Base-by-base conservation (phyloP, 1,139 yeast species). In the Blastobotrys petasosporus region DNA sequence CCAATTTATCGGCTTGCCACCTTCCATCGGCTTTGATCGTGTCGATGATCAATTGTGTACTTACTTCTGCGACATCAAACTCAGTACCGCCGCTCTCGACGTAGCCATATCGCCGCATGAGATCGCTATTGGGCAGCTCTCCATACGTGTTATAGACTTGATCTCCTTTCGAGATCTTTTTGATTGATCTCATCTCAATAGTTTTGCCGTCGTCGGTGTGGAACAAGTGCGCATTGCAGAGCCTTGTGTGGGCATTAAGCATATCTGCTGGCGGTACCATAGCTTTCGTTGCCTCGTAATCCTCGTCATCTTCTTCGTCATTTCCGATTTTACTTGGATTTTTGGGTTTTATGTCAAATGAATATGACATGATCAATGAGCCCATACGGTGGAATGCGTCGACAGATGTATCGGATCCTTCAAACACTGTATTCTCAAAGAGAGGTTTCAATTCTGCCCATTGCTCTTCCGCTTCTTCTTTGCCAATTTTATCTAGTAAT, bases 261-360 rank as follows among this genome's bases (percentile, higher is more conserved):
- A 86, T 80, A 59, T 92, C 97, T 0, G 97, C 97, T 44, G 88
- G 68, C 0, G 97, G 95, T 5, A 88, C 88, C 95, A 92, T 84
- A 0, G 95, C 84, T 61, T 92, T 90, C 52, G 76, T 69, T 46
- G 73, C 75, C 6, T 62, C 65, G 38, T 58, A 61, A 2, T 69
- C 73, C 10, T 67, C 69, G 6, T 63, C 68, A 12, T 56, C 63
- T 1, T 61, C 66, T n/a, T 62, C 70, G 4, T 59, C 65, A 1
- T 59, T 63, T 11, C 62, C 69, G 8, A 60, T 67, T 17, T 60
- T 67, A 12, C 39, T 39, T 11, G 37, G 44, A n/a, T 23, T 48
- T 15, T 45, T 44, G 12, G 52, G 35, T 35, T 45, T 61, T 20
- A 79, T 78, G 58, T 82, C 90, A 63, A 82, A 82, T 0, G 83